A percentile compares a stretch with the other conserved stretches of the same genome.
Evolutionary conservation across 1,284 basidiomycete genomes (phyloP).

Genomic region (Phenoliferia sp.): DNA sequence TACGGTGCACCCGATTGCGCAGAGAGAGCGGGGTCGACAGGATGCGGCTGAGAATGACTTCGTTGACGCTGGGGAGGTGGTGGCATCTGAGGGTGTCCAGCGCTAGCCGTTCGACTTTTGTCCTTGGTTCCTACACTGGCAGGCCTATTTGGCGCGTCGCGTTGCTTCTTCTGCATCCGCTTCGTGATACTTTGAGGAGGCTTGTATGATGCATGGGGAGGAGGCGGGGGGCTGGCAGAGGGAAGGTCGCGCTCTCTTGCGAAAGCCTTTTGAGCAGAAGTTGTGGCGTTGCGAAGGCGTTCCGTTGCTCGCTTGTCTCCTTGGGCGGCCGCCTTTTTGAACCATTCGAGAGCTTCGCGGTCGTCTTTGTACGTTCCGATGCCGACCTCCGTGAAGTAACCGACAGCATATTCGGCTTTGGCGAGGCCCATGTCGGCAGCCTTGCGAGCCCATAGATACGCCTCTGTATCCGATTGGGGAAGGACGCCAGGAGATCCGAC

Average conservation of each 20-base stretch:
- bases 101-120: too few relatives aligned
- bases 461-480: slow-evolving; percentile 96
- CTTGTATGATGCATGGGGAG: not conserved
- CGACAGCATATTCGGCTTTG: slow-evolving; percentile 95
- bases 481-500: slow-evolving; percentile 96
- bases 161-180: slow-evolving; percentile 7
- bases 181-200: not conserved
- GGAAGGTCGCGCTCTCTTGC: not conserved
- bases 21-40: slow-evolving; percentile 1
- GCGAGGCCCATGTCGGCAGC: slow-evolving; percentile 88
- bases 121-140: too few relatives aligned
- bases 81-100: slow-evolving; percentile 1
- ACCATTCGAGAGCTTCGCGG: slow-evolving; percentile 64
- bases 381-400: slow-evolving; percentile 82
- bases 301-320: slow-evolving; percentile 91
- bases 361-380: slow-evolving; percentile 45
- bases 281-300: slow-evolving; percentile 51
- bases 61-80: slow-evolving; percentile 18
- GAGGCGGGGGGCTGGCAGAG: not conserved
- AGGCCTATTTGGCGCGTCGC: not conserved
- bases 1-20: slow-evolving; percentile 1
- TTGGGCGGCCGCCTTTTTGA: slow-evolving; percentile 83
- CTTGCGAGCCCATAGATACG: slow-evolving; percentile 88
- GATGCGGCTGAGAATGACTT: slow-evolving; percentile 14
- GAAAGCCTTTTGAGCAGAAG: slow-evolving; percentile 8